phyloP scores from a whole-genome alignment of 1,139 yeast species.

The Taiozyma sp. region DNA sequence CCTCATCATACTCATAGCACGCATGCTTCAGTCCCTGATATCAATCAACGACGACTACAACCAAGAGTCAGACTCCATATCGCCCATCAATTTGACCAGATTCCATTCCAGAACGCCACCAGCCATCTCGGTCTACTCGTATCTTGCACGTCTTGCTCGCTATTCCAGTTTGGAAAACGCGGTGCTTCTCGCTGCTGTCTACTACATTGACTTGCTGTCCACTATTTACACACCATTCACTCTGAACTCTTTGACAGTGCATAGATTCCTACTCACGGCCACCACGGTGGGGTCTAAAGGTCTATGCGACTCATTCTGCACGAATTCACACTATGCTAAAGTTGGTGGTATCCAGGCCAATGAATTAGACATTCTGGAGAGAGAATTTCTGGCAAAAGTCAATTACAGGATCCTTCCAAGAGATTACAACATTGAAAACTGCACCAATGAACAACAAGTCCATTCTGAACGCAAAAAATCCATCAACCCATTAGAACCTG shows the following conservation, averaged over 20 bases:
- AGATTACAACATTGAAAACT: constrained; percentile 32
- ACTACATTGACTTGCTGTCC: constrained; percentile 82
- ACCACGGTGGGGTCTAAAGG: constrained; percentile 92
- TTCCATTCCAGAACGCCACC: constrained; percentile 96
- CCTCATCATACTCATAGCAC: constrained; percentile 62
- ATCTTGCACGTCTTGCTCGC: constrained; percentile 70
- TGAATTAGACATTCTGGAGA: constrained; percentile 83
- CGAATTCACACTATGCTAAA: constrained; percentile 89
- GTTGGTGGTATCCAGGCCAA: constrained; percentile 91
- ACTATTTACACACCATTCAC: constrained; percentile 78
- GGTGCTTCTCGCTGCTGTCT: constrained; percentile 73
- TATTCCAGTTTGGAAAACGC: constrained; percentile 85
- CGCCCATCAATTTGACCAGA: constrained; percentile 55
- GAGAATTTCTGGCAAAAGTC: constrained; percentile 79
- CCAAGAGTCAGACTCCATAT: constrained; percentile 14
- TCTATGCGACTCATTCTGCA: constrained; percentile 89
- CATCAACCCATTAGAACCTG: constrained; percentile 11
- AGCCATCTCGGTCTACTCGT: constrained; percentile 72
- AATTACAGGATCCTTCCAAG: constrained; percentile 72
- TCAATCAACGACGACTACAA: constrained; percentile 53
- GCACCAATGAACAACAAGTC: constrained; percentile 24
- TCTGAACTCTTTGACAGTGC: constrained; percentile 87
- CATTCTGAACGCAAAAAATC: constrained; percentile 16
- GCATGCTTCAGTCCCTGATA: constrained; percentile 76
- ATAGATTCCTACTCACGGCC: constrained; percentile 84